Evolutionary conservation across 2,329 filamentous ascomycete genomes (phyloP).

Genomic region (Ceratocystis ficicola): DNA sequence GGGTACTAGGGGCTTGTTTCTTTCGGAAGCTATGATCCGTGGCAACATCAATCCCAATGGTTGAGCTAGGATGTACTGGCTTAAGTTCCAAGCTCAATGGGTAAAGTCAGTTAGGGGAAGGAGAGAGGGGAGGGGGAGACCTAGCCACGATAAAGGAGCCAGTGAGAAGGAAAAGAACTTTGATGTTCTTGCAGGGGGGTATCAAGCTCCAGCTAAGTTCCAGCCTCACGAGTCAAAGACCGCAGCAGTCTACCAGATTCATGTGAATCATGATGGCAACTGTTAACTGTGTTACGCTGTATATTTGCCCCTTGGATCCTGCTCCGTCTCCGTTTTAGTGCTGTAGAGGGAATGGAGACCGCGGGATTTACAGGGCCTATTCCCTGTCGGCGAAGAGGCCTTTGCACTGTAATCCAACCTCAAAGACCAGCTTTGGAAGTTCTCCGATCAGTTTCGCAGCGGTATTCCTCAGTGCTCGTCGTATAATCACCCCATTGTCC

Average conservation of each 20-base stretch:
- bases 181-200: too few relatives aligned
- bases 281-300: not conserved
- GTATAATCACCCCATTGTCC: not conserved
- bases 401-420: conserved; percentile 8
- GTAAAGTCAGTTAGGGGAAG: too few relatives aligned
- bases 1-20: not conserved
- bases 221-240: too few relatives aligned
- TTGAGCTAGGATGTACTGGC: not conserved
- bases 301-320: not conserved
- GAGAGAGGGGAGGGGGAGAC: too few relatives aligned
- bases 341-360: not conserved
- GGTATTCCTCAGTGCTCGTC: not conserved
- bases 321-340: not conserved
- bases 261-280: not conserved
- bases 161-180: too few relatives aligned
- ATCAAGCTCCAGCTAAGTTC: too few relatives aligned
- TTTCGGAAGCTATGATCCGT: not conserved
- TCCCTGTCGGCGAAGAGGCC: not conserved
- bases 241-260: not conserved
- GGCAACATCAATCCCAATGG: not conserved
- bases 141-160: too few relatives aligned
- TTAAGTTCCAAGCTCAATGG: not conserved
- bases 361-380: conserved; percentile 1
- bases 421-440: too few relatives aligned
- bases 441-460: not conserved